Conservation (phyloP, 805 yeast species). For the Kodamaea kakaduensis region DNA sequence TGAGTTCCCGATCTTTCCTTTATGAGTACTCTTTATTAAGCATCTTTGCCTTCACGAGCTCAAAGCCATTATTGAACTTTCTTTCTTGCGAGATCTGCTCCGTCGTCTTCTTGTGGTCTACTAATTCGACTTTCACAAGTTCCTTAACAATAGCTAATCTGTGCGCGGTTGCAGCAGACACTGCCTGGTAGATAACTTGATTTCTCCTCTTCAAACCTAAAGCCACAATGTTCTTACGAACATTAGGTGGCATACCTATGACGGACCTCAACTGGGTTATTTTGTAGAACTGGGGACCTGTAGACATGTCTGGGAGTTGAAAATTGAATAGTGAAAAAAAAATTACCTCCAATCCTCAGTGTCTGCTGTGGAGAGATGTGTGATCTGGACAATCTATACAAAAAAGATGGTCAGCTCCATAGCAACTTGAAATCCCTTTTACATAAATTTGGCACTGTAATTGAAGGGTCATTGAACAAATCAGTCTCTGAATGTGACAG, state of each 20-base stretch:
- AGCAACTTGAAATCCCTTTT: constrained; percentile 8
- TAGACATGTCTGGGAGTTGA: constrained; percentile 10
- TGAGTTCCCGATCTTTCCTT: neutral
- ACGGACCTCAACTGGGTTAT: constrained; percentile 77
- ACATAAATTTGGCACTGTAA: neutral
- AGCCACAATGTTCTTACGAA: constrained; percentile 59
- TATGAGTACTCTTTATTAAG: neutral
- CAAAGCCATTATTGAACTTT: constrained; percentile 63
- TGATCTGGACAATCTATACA: constrained; percentile 9
- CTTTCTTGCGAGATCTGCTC: constrained; percentile 51
- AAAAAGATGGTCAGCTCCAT: constrained; percentile 17
- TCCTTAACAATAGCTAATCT: constrained; percentile 80
- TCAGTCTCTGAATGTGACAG: constrained; percentile 6
- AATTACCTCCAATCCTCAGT: constrained; percentile 1
- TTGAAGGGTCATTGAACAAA: neutral
- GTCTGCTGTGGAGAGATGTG: constrained; percentile 1
- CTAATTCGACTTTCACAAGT: constrained; percentile 74
- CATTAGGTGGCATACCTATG: constrained; percentile 74
- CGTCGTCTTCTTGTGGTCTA: constrained; percentile 49
- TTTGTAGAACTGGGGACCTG: constrained; percentile 35
- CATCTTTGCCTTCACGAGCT: constrained; percentile 11
- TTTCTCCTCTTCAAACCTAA: constrained; percentile 77
- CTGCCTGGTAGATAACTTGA: constrained; percentile 65
- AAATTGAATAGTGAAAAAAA: constrained; percentile 4
- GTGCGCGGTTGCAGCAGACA: constrained; percentile 80